These are phyloP conservation scores for Osmozyma mogii DNA, from an alignment of 805 yeast species.

Conservation along the genomic window DNA sequence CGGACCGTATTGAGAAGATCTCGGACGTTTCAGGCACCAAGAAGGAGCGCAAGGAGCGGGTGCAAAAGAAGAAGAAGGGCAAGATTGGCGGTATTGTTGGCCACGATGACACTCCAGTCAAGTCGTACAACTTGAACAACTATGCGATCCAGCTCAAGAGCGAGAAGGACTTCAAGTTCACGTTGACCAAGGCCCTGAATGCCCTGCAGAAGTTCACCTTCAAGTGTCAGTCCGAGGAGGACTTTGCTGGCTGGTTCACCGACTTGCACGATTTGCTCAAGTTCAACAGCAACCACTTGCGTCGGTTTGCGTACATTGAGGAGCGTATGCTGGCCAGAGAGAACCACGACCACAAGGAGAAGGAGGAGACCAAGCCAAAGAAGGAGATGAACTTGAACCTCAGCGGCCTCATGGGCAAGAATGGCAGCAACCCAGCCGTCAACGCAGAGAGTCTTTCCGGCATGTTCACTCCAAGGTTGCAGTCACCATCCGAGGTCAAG, in stretches of 20 bases:
- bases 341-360: conserved; percentile 5
- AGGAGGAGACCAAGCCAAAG: conserved; percentile 2
- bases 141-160: conserved; percentile 24
- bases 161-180: conserved; percentile 26
- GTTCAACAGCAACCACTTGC: conserved; percentile 35
- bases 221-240: conserved; percentile 36
- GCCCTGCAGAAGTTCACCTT: conserved; percentile 28
- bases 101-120: conserved; percentile 31
- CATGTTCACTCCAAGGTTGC: conserved; percentile 29
- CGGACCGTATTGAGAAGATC: conserved; percentile 8
- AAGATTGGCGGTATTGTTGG: conserved; percentile 34
- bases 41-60: conserved; percentile 7
- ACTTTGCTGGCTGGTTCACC: conserved; percentile 45
- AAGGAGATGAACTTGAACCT: conserved; percentile 10
- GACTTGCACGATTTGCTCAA: conserved; percentile 47
- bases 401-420: conserved; percentile 8
- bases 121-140: conserved; percentile 36
- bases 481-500: conserved; percentile 24
- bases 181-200: conserved; percentile 21
- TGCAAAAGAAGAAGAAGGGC: conserved; percentile 16
- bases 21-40: conserved; percentile 4
- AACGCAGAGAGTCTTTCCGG: conserved; percentile 19
- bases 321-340: conserved; percentile 26
- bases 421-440: conserved; percentile 6
- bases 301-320: conserved; percentile 43